A percentile compares a stretch with the other conserved stretches of the same genome.
Evolutionary conservation across 495 filamentous ascomycete species (phyloP).

Genomic region (Annulohypoxylon nitens): DNA sequence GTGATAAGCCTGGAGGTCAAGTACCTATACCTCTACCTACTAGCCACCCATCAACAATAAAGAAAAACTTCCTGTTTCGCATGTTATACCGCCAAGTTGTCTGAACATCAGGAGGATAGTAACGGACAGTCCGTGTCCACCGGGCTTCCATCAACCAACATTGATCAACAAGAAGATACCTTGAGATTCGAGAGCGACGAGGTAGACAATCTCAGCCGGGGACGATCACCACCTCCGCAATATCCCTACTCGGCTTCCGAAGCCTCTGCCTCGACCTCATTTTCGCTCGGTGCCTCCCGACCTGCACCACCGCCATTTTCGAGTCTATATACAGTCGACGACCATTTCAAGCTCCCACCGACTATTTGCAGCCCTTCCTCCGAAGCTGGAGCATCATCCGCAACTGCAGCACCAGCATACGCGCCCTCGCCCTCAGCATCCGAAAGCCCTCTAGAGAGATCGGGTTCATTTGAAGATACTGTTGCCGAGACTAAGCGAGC

Average conservation of each 20-base stretch:
- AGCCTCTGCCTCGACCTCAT: constrained; percentile 69
- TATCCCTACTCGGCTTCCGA: constrained; percentile 68
- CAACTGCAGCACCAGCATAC: constrained; percentile 71
- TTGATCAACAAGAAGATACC: constrained; percentile 44
- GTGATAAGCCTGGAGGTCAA: constrained; percentile 26
- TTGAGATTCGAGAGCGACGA: constrained; percentile 55
- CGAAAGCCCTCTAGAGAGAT: constrained; percentile 52
- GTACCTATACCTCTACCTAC: neutral
- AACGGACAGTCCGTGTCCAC: constrained; percentile 77
- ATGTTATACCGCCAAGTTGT: constrained; percentile 73
- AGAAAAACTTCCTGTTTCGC: constrained; percentile 22
- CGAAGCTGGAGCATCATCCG: constrained; percentile 67
- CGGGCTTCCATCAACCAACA: constrained; percentile 56
- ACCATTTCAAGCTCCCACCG: constrained; percentile 55
- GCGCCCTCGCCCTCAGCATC: constrained; percentile 63
- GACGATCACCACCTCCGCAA: constrained; percentile 70
- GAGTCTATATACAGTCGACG: constrained; percentile 60
- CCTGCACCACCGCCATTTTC: constrained; percentile 60
- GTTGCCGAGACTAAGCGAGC: constrained; percentile 87
- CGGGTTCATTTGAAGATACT: constrained; percentile 61
- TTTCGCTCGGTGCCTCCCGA: constrained; percentile 42
- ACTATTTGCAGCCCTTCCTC: constrained; percentile 65
- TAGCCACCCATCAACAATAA: constrained; percentile 21
- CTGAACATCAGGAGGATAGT: constrained; percentile 71
- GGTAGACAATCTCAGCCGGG: constrained; percentile 56